Conservation (phyloP, 2,329 filamentous ascomycete genomes). For the Piedraia hortae region DNA sequence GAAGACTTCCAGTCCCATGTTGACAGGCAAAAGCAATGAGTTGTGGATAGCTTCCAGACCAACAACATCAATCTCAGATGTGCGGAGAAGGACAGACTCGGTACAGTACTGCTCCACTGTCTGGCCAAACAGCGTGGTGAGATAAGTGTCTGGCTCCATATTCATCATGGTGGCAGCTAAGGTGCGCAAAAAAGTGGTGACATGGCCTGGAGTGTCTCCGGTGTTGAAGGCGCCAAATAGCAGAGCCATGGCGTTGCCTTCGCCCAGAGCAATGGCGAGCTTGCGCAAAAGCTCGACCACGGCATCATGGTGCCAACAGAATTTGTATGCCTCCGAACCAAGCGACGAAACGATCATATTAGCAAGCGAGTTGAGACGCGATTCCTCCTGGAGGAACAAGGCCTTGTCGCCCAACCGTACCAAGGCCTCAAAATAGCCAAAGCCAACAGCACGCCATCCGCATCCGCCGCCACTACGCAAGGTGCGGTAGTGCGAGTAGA, state of each 20-base stretch:
- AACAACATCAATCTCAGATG: slow-evolving; percentile 75
- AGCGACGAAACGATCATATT: slow-evolving; percentile 38
- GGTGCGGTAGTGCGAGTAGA: slow-evolving; percentile 66
- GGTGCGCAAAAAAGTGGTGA: slow-evolving; percentile 29
- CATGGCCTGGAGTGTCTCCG: slow-evolving; percentile 20
- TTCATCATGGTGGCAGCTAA: slow-evolving; percentile 69
- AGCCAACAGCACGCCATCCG: slow-evolving; percentile 83
- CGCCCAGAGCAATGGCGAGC: slow-evolving; percentile 29
- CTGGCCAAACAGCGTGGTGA: slow-evolving; percentile 38
- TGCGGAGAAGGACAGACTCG: slow-evolving; percentile 41
- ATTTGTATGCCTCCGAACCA: no score
- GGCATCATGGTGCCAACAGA: no score
- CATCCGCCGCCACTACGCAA: slow-evolving; percentile 87
- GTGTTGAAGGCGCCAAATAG: slow-evolving; percentile 40
- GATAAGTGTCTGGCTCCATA: slow-evolving; percentile 38
- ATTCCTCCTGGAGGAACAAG: slow-evolving; percentile 41
- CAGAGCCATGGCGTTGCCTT: slow-evolving; percentile 21
- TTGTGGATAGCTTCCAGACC: slow-evolving; percentile 53
- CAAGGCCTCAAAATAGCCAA: slow-evolving; percentile 74
- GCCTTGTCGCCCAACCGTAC: slow-evolving; percentile 35
- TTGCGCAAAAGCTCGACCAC: slow-evolving; percentile 39
- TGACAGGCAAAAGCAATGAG: slow-evolving; percentile 50
- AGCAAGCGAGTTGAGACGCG: slow-evolving; percentile 43
- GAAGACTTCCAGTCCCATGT: slow-evolving; percentile 59
- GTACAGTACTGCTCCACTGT: slow-evolving; percentile 40